phyloP scores from a whole-genome alignment of 129 eudicot genomes.

The Scalesia atractyloides region DNA sequence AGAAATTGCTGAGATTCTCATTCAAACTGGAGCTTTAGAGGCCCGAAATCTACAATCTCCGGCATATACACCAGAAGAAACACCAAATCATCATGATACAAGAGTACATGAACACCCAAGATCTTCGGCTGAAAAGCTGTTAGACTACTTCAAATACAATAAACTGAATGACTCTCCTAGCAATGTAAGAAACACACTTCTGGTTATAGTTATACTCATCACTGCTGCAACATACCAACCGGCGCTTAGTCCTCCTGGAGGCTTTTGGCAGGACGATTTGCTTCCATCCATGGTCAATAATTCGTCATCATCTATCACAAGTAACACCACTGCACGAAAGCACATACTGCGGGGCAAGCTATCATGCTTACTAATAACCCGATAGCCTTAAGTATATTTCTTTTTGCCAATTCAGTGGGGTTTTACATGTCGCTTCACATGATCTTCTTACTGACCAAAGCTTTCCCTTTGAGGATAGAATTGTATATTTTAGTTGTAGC shows the following conservation, averaged over 20 bases:
- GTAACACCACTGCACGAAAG: not conserved
- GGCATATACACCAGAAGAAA: not conserved
- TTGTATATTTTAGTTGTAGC: constrained; percentile 31
- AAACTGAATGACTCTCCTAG: constrained; percentile 39
- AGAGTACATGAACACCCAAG: not conserved
- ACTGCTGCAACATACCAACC: constrained; percentile 50
- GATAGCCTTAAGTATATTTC: constrained; percentile 14
- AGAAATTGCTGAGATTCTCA: constrained; percentile 33
- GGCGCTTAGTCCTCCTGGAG: constrained; percentile 52
- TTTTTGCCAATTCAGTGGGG: constrained; percentile 42
- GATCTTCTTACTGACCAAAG: constrained; percentile 30
- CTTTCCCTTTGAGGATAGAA: constrained; percentile 47
- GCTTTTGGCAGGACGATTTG: constrained; percentile 42
- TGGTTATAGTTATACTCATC: constrained; percentile 39
- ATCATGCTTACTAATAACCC: constrained; percentile 31
- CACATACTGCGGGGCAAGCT: constrained; percentile 7
- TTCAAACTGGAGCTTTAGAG: constrained; percentile 29
- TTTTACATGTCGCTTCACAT: constrained; percentile 34
- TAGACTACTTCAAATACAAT: constrained; percentile 36
- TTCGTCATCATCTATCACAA: constrained; percentile 7
- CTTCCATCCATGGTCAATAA: not conserved
- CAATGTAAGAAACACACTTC: constrained; percentile 34
- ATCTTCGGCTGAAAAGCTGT: constrained; percentile 17
- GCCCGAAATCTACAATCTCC: constrained; percentile 24
- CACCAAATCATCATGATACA: not conserved